phyloP scores from a whole-genome alignment of 2,329 filamentous ascomycete species.

The Hortaea sp. region DNA sequence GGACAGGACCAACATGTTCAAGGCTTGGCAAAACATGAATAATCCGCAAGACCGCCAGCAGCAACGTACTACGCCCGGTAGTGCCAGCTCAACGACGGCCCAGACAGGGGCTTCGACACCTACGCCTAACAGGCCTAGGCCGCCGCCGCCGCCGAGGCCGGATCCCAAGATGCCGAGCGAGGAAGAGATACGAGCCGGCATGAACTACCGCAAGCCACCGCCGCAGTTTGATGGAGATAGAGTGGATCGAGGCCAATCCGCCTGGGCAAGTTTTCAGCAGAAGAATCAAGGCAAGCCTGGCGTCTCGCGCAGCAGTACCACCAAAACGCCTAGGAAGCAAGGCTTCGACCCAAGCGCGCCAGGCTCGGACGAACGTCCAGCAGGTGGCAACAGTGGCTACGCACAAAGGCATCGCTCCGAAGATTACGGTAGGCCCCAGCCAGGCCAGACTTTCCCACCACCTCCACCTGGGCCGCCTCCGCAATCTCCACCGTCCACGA shows the following conservation, averaged over 20 bases:
- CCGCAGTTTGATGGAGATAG: slow-evolving; percentile 7
- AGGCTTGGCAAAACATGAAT: slow-evolving; percentile 42
- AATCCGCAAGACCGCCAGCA: slow-evolving; percentile 23
- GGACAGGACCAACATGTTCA: slow-evolving; percentile 35
- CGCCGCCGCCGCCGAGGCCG: slow-evolving; percentile 21
- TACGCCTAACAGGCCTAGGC: slow-evolving; percentile 11
- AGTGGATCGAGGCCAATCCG: slow-evolving; percentile 24
- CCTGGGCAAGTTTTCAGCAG: slow-evolving; percentile 25
- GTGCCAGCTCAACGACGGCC: background rate
- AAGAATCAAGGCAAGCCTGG: slow-evolving; percentile 17
- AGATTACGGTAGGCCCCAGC: slow-evolving; percentile 14
- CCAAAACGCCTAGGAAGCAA: slow-evolving; percentile 39
- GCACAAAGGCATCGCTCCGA: slow-evolving; percentile 19
- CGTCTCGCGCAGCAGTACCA: slow-evolving; percentile 27
- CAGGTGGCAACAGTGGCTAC: slow-evolving; percentile 21
- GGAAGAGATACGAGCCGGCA: slow-evolving; percentile 27
- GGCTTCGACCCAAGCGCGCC: slow-evolving; percentile 50
- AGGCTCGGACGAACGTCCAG: slow-evolving; percentile 51
- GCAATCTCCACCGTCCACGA: slow-evolving; percentile 13
- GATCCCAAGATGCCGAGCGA: slow-evolving; percentile 26
- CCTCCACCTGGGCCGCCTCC: slow-evolving; percentile 28
- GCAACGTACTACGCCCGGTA: slow-evolving; percentile 1
- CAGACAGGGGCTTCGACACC: slow-evolving; percentile 4
- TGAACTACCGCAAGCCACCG: slow-evolving; percentile 20
- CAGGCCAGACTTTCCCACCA: slow-evolving; percentile 15